Evolutionary conservation across 441 rosid genomes (phyloP), one percentile per base, ranked within the genome.

Genomic region (Erysimum pusillum): DNA sequence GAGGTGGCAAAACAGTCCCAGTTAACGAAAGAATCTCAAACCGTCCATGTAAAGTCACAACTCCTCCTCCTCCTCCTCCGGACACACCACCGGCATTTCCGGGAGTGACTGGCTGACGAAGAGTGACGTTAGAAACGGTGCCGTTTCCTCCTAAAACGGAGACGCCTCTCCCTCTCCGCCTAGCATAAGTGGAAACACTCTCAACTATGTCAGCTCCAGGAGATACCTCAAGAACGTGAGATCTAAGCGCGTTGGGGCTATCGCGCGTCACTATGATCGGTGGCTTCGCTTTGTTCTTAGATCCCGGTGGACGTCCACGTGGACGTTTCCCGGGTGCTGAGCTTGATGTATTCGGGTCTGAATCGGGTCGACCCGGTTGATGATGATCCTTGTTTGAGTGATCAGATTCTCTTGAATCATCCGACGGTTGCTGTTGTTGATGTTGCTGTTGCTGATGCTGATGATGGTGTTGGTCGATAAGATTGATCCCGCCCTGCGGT

Each of bases 1-100:
- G 93, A 2, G 96, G 96, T 57, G 96, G 96, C 67, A 91, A 85
- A 46, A 86, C 89, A 2, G 96, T 91, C 15, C 96, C 96, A 8
- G 92, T 75, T 12, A 91, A 78, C 1, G 96, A 91, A 54, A 89
- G 87, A 70, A 91, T 91, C 83, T 91, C 96, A 61, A 91, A 91
- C 83, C 96, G 82, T 34, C 96, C 96, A 76, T 89, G 93, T 78
- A 91, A 79, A 73, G 91, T 87, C 28, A 86, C 82, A 35, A 89
- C 91, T 60, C 88, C 87, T 11, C 88, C 91, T 49, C 88, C 91
- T 49, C 68, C 81, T 4, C 15, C 74, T 51, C 81, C 68, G 12
- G 72, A 61, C 17, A 62, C 63, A 60, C 74, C 66, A 60, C 78
- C 77, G 8, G 45, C 69, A 14, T 25, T 62, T 0, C 79, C 84